Evolutionary conservation across 768 basidiomycete species (phyloP).

Genomic region (Russula earlei): DNA sequence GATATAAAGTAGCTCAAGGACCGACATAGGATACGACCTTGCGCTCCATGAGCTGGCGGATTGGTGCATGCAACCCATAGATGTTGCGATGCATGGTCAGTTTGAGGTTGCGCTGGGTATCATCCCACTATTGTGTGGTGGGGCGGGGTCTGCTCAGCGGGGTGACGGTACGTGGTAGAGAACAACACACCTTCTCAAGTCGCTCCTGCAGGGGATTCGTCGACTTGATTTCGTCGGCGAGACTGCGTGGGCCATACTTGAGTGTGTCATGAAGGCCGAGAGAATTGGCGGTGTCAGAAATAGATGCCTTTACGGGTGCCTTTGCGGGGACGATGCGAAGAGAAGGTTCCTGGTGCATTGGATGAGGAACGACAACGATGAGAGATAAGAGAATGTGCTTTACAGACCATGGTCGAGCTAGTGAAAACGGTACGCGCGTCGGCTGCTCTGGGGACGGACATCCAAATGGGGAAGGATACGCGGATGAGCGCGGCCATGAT

Average conservation of each 20-base stretch:
- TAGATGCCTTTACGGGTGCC: slow-evolving; percentile 48
- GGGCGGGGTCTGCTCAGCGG: background rate
- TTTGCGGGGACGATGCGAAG: slow-evolving; percentile 54
- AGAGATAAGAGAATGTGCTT: background rate
- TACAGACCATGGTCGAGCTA: slow-evolving; percentile 14
- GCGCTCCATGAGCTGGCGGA: slow-evolving; percentile 90
- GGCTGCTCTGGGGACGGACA: too few relatives aligned
- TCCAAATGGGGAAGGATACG: too few relatives aligned
- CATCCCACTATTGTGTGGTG: slow-evolving; percentile 64
- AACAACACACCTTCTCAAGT: slow-evolving; percentile 58
- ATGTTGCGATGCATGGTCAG: slow-evolving; percentile 76
- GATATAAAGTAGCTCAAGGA: slow-evolving; percentile 11
- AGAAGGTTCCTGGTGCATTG: slow-evolving; percentile 36
- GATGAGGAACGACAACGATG: background rate
- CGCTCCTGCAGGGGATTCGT: slow-evolving; percentile 55
- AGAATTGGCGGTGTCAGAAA: slow-evolving; percentile 58
- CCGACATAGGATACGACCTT: slow-evolving; percentile 71
- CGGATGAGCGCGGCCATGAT: too few relatives aligned
- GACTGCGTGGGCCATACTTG: slow-evolving; percentile 70
- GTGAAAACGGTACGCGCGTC: background rate
- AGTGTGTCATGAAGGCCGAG: slow-evolving; percentile 86
- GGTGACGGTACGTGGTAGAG: background rate
- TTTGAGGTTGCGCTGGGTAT: slow-evolving; percentile 81
- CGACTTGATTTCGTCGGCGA: slow-evolving; percentile 65
- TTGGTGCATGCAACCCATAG: slow-evolving; percentile 82